Conservation (phyloP, 805 yeast species). For the Kazachstania psychrophila region DNA sequence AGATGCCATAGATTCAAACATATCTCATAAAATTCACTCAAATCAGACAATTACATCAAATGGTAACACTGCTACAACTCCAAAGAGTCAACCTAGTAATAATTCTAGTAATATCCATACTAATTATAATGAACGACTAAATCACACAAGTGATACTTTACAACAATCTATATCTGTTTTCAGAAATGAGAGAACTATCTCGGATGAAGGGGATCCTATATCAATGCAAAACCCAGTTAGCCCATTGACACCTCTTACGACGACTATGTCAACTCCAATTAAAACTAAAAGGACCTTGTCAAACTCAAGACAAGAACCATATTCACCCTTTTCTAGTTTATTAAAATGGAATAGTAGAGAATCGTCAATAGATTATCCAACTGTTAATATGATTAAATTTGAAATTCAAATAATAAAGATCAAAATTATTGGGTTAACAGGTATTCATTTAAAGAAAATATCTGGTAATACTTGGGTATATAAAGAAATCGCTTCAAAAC, state of each 20-base stretch:
- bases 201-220: not conserved
- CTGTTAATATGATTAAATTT: constrained; percentile 58
- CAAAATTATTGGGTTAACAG: constrained; percentile 80
- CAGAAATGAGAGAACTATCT: not conserved
- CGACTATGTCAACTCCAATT: not conserved
- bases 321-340: not conserved
- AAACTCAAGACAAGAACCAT: not conserved
- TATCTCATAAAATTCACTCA: not conserved
- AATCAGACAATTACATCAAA: too few species aligned
- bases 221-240: not conserved
- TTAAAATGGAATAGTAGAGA: not conserved
- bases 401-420: constrained; percentile 90
- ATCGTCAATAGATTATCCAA: constrained; percentile 30
- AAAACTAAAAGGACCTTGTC: not conserved
- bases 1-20: not conserved
- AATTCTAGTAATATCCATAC: not conserved
- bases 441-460: constrained; percentile 89
- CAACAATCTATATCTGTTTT: not conserved
- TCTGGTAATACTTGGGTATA: constrained; percentile 94
- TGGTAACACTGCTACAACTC: too few species aligned
- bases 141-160: not conserved
- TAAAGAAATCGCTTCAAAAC: constrained; percentile 80
- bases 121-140: constrained; percentile 29
- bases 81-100: too few species aligned
- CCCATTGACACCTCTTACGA: not conserved